Conservation (phyloP, 1,284 basidiomycete genomes). For the Ganoderma boninense region DNA sequence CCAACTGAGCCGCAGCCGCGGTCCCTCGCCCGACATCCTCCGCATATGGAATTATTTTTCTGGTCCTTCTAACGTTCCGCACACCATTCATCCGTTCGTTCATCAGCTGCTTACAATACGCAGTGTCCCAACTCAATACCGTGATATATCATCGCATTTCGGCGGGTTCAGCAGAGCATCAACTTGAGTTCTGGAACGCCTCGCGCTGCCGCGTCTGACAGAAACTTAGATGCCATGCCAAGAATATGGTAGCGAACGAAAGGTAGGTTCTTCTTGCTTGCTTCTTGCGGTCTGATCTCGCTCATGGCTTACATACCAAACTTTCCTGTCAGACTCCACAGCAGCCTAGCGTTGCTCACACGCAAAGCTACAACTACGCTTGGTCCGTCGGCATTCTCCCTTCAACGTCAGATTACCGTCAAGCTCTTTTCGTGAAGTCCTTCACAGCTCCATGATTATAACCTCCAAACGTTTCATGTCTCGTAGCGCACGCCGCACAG, state of each 20-base stretch:
- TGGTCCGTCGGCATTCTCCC: not conserved
- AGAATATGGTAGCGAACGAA: not conserved
- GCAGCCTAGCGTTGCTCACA: not conserved
- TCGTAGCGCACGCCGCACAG: not conserved
- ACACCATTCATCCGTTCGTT: not conserved
- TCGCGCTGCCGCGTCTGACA: not conserved
- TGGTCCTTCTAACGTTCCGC: not conserved
- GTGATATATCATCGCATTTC: not conserved
- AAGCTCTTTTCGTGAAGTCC: not conserved
- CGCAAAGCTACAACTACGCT: not conserved
- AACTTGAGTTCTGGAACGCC: not conserved
- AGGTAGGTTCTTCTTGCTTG: too few relatives aligned
- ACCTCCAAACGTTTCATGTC: not conserved
- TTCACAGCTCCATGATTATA: not conserved
- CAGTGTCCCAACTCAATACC: not conserved
- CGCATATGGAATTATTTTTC: not conserved
- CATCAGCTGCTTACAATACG: not conserved
- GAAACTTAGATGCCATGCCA: not conserved
- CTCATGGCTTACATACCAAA: not conserved
- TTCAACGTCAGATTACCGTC: not conserved
- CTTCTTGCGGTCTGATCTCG: not conserved
- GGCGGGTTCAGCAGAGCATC: not conserved
- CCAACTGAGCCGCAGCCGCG: slow-evolving; percentile 1
- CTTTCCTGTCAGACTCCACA: slow-evolving; percentile 1
- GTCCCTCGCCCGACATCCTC: not conserved